Percentiles rank a stretch among this genome's conserved stretches.
Evolutionary conservation across 495 filamentous ascomycete genomes (phyloP).

Genomic region (Xylona heveae): DNA sequence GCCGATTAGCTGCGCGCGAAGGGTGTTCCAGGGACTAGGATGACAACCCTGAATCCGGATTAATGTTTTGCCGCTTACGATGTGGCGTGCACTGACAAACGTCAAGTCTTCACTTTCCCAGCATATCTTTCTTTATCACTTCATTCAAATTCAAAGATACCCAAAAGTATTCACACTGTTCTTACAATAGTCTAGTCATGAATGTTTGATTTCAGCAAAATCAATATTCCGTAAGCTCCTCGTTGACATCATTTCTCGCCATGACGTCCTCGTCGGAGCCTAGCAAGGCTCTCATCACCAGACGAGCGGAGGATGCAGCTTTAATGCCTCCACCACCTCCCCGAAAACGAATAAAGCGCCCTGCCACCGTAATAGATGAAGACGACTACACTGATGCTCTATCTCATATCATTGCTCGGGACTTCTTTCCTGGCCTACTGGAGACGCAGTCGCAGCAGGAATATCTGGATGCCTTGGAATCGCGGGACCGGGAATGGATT

Average conservation of each 20-base stretch:
- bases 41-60: no score
- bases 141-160: no score
- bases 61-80: no score
- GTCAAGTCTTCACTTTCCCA: no score
- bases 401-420: slow-evolving; percentile 85
- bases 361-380: slow-evolving; percentile 76
- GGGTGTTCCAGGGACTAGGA: no score
- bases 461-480: slow-evolving; percentile 77
- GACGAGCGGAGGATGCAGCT: slow-evolving; percentile 41
- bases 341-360: slow-evolving; percentile 81
- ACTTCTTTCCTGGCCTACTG: slow-evolving; percentile 86
- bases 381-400: slow-evolving; percentile 80
- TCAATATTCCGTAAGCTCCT: no score
- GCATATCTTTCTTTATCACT: no score
- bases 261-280: slow-evolving; percentile 4
- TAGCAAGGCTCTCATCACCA: slow-evolving; percentile 31
- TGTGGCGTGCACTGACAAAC: no score
- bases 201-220: no score
- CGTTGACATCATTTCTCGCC: neutral
- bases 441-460: slow-evolving; percentile 76
- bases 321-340: slow-evolving; percentile 85
- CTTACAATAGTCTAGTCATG: no score
- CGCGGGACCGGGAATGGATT: slow-evolving; percentile 70
- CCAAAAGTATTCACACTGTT: no score
- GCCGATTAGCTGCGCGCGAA: no score